Evolutionary conservation across 768 basidiomycete genomes (phyloP), one percentile per base, ranked within the genome.

Genomic region (Kwoniella bestiolae): DNA sequence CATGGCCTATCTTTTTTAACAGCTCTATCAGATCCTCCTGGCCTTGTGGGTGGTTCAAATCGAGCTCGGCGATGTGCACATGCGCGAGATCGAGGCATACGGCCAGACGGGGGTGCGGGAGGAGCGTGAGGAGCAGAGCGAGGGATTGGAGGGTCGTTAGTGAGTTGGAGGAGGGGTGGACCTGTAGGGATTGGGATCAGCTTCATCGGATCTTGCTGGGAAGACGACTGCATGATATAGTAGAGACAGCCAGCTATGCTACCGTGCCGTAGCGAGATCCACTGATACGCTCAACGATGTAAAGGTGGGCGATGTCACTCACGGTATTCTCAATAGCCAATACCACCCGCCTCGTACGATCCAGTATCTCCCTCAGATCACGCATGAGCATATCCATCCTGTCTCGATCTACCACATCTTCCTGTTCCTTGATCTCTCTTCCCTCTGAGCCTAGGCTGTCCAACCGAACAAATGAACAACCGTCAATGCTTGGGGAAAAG

Each of bases 311-410:
- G 14, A 29, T 28, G 25, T 25, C 3, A 56, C 68, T 53, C 32
- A 70, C 68, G 1, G 65, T 65, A 35, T 66, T 70, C 49, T 70
- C 68, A 4, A 70, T 47, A 1, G 64, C 68, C 28, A 70, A 32
- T 6, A 34, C 38, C 1, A 70, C 60, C 2, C 47, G 49, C 16
- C 60, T 46, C 1, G 59, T 56, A 5, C 25, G 5, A 14, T 35
- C 31, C 3, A 66, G 45, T 5, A 63, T 29, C 28, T 56, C 51
- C 21, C 23, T 11, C 21, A 70, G 16, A 28, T 59, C 55, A 5
- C 0, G 5, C 6, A 35, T 50, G 9, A 61, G 26, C 23, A 25
- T 34, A 12, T 35, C 12, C 49, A 66, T 35, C 32, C 63, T 28
- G 6, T 25, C 41, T 25, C 11, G 11, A 50, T 35, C 53, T 18